These are phyloP conservation scores for Lachancea thermotolerans DNA, from an alignment of 805 yeast genomes.

Conservation along the genomic window DNA sequence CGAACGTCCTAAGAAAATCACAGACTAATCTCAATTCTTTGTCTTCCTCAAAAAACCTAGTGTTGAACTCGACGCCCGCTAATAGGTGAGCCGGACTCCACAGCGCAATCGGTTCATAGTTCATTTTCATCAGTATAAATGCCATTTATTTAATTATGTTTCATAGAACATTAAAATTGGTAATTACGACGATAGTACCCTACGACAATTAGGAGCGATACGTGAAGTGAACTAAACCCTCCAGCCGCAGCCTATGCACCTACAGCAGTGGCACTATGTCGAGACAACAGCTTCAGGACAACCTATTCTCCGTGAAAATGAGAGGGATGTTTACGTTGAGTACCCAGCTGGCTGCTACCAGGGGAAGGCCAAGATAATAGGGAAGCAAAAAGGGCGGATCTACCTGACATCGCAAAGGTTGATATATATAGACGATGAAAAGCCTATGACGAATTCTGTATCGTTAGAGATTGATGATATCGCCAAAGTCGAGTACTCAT, in stretches of 20 bases:
- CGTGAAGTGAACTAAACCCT: too few species aligned
- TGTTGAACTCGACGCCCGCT: background rate
- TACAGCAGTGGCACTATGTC: conserved; percentile 33
- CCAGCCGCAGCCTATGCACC: background rate
- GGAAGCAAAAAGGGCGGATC: conserved; percentile 67
- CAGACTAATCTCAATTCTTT: conserved; percentile 22
- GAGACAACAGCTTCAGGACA: conserved; percentile 35
- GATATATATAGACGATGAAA: conserved; percentile 57
- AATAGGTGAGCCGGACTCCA: background rate
- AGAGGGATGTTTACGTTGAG: conserved; percentile 47
- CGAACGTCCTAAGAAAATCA: conserved; percentile 29
- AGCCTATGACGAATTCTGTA: conserved; percentile 39
- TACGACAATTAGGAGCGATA: too few species aligned
- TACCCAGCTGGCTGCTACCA: conserved; percentile 69
- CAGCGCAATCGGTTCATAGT: too few species aligned
- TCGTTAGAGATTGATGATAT: conserved; percentile 41
- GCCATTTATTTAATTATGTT: too few species aligned
- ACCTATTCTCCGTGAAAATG: conserved; percentile 38
- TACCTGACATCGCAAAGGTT: conserved; percentile 71
- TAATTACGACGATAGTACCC: too few species aligned
- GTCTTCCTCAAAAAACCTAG: background rate
- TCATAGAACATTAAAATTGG: too few species aligned
- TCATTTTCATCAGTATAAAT: too few species aligned
- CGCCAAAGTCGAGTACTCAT: conserved; percentile 34
- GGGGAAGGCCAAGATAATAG: conserved; percentile 56